Base-by-base conservation (phyloP, 768 basidiomycete genomes). In the Porphyrellus cyaneotinctus region DNA sequence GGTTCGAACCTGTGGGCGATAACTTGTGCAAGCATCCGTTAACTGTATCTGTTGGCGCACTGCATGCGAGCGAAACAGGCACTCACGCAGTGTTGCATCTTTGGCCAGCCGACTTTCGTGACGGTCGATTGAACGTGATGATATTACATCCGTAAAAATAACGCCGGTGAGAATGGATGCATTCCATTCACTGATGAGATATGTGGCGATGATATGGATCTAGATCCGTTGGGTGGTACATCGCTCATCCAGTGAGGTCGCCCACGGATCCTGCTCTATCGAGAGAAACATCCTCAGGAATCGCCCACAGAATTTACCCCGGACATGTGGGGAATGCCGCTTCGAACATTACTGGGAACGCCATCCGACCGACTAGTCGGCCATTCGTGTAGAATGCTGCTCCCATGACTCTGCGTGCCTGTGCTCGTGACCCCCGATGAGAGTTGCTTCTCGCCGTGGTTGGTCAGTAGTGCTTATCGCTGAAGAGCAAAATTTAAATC, bases 361-460 rank as follows among this genome's bases (percentile, higher is more conserved):
- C 23, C 42, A 30, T 43, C 36, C 26, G 4, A 38, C 46, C 41
- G 33, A 12, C 24, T 14, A 22, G 18, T 37, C 14, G 49, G 43
- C 22, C 13, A 24, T n/a, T 47, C 52, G 10, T 41, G 47, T n/a
- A 47, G 15, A 7, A 38, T 36, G 28, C 47, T 31, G 31, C 47
- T 61, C 51, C 45, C 55, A 50, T 36, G 54, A 24, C 44, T 52
- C 24, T 59, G 52, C 3, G 50, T 53, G 22, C 53, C 65, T 10
- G 65, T 49, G 24, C 43, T 52, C 15, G 28, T 18, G 37, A 50
- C 57, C 35, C 49, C 52, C 9, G 52, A 39, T 18, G 47, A 49
- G 3, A 51, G 12, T 23, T 45, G 44, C 60, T 53, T 51, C 41
- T 46, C 28, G 24, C 33, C 22, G 1, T 6, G 2, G 20, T 12